Evolutionary conservation across 768 basidiomycete species (phyloP), one percentile per base, ranked within the genome.

Genomic region (Podaxis rugospora): DNA sequence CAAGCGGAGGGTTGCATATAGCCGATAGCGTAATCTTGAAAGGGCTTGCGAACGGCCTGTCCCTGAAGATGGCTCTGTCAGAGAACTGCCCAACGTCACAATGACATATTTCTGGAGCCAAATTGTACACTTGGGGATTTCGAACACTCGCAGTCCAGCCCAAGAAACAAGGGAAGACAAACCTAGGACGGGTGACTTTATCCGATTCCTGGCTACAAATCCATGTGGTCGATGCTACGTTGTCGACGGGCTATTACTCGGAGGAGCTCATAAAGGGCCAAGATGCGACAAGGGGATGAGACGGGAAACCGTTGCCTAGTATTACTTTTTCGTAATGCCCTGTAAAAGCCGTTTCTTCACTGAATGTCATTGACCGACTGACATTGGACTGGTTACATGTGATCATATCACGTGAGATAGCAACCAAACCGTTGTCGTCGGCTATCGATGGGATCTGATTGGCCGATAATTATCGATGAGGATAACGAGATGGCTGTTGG

Each of bases 101-200:
- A 79, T 81, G 79, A 78, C 80, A 0, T 81, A 78, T 62, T 80
- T 80, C 66, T 80, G 80, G 79, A 75, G 80, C 53, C 79, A 81
- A 64, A 71, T 80, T 21, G 77, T 79, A 16, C 79, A 80, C 59
- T 76, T 80, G 51, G 79, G 76, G 0, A 80, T 80, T 51, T 72
- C 67, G 9, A 76, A 73, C 59, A 73, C 72, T 61, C 67, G 69
- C 16, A 63, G 69, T 49, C 59, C 63, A 3, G 62, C 62, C 9
- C 35, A 55, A 9, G 58, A 28, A 13, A 27, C 21, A 11, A 25
- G 21, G 2, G 18, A 16, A 5, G 18, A 5, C 0, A 44, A 44
- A 18, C 14, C 16, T 18, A 44, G 18, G 42, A 44, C 42, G 25
- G 51, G 71, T 9, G 69, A 74, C 9, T 79, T 79, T 59, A 65